A percentile compares a stretch with the other conserved stretches of the same genome.
Conservation (phyloP, 768 basidiomycete genomes). For the Boletus rubescentipes region DNA sequence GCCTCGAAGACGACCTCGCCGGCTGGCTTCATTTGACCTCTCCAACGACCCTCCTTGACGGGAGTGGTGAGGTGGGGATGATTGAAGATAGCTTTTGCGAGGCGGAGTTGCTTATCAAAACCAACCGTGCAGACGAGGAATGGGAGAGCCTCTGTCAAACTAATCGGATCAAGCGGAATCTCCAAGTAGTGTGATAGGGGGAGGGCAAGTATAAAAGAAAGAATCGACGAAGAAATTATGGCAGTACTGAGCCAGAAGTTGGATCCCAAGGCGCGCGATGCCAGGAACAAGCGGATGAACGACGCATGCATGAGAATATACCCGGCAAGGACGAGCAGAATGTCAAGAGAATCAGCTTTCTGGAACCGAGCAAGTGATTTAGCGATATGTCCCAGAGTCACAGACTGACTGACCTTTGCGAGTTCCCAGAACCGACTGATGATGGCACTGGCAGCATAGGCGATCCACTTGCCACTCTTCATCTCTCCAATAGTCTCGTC, state of each 20-base stretch:
- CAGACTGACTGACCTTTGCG: conserved; percentile 56
- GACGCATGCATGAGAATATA: conserved; percentile 96
- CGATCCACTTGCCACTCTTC: conserved; percentile 84
- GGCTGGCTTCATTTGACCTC: conserved; percentile 65
- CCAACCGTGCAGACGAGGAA: conserved; percentile 98
- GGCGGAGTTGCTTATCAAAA: conserved; percentile 94
- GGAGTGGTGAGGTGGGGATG: conserved; percentile 63
- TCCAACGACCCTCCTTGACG: conserved; percentile 38
- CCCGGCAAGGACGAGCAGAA: conserved; percentile 88
- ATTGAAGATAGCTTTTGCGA: conserved; percentile 86
- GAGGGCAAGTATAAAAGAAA: conserved; percentile 83
- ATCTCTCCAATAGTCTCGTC: conserved; percentile 63
- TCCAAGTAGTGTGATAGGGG: conserved; percentile 72
- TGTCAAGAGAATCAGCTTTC: conserved; percentile 96
- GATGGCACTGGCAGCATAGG: conserved; percentile 77
- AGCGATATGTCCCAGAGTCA: not conserved
- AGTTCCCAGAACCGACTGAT: conserved; percentile 84
- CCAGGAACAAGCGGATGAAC: conserved; percentile 87
- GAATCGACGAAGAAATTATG: conserved; percentile 75
- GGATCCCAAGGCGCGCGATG: conserved; percentile 82
- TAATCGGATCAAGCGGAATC: conserved; percentile 90
- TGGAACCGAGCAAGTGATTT: conserved; percentile 32
- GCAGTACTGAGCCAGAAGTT: conserved; percentile 69
- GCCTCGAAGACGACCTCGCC: conserved; percentile 84
- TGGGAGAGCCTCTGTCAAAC: conserved; percentile 91